phyloP scores from a whole-genome alignment of 805 yeast genomes.

The Lipomyces japonicus region DNA sequence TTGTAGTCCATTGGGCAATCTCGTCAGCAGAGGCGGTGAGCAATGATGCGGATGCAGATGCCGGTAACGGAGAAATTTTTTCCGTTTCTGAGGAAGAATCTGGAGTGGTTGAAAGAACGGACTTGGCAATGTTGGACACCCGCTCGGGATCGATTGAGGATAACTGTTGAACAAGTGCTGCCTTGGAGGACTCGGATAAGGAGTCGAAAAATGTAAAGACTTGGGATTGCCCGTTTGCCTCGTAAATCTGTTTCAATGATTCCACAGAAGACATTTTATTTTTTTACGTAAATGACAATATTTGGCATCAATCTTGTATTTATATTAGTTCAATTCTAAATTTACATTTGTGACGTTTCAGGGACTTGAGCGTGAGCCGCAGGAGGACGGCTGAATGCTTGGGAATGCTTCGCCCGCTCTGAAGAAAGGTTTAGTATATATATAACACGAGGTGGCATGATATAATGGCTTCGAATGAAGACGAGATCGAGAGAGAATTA shows the following conservation, averaged over 20 bases:
- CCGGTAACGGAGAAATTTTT: constrained; percentile 29
- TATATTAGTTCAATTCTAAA: too few relatives aligned
- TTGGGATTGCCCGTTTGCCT: constrained; percentile 41
- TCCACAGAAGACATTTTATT: background rate
- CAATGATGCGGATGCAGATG: constrained; percentile 28
- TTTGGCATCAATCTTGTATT: too few relatives aligned
- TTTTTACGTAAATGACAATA: too few relatives aligned
- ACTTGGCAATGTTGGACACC: constrained; percentile 34
- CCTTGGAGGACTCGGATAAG: constrained; percentile 33
- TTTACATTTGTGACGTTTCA: too few relatives aligned
- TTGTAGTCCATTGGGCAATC: constrained; percentile 42
- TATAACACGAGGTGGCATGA: too few relatives aligned
- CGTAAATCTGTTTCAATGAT: constrained; percentile 28
- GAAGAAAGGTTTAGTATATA: too few relatives aligned
- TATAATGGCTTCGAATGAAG: too few relatives aligned
- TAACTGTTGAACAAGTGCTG: constrained; percentile 37
- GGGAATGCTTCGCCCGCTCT: too few relatives aligned
- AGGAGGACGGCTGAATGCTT: too few relatives aligned
- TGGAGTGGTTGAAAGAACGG: constrained; percentile 23
- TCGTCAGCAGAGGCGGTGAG: constrained; percentile 36
- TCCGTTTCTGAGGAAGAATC: background rate
- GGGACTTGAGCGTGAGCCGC: too few relatives aligned
- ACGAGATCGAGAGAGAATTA: too few relatives aligned
- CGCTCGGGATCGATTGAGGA: constrained; percentile 38
- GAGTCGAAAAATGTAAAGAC: constrained; percentile 40